phyloP scores from a whole-genome alignment of 768 basidiomycete genomes.

The Tremella yokohamensis region DNA sequence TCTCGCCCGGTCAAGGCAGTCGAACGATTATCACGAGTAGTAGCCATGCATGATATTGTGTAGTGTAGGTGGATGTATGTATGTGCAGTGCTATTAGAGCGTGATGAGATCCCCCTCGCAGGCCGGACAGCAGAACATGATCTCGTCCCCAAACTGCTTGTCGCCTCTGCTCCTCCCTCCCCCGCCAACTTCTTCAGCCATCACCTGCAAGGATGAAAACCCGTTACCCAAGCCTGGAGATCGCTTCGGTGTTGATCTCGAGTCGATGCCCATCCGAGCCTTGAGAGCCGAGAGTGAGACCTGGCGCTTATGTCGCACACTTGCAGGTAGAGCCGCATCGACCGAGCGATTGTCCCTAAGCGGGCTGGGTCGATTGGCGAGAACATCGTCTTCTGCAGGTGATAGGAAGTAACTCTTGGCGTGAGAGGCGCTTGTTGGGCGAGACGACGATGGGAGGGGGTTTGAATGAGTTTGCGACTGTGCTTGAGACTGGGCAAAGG shows the following conservation, averaged over 20 bases:
- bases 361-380: neutral
- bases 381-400: constrained; percentile 11
- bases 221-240: too few relatives aligned
- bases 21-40: too few relatives aligned
- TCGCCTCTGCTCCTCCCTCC: neutral
- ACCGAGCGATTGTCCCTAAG: constrained; percentile 14
- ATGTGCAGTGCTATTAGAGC: too few relatives aligned
- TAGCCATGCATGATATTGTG: too few relatives aligned
- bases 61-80: too few relatives aligned
- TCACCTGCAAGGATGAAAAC: too few relatives aligned
- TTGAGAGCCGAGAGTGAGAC: constrained; percentile 44
- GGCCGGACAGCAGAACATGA: constrained; percentile 47
- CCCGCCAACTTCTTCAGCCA: constrained; percentile 4
- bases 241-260: neutral
- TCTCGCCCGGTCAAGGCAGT: too few relatives aligned
- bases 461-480: neutral
- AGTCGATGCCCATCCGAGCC: constrained; percentile 42
- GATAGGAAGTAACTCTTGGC: constrained; percentile 21
- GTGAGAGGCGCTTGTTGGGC: neutral
- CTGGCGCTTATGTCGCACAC: constrained; percentile 47
- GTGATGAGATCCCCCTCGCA: constrained; percentile 48
- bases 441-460: neutral
- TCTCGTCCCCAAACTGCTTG: constrained; percentile 48
- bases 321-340: constrained; percentile 41
- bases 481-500: constrained; percentile 9